Evolutionary conservation across 2,329 filamentous ascomycete genomes (phyloP).

Genomic region (Colletotrichum navitas): DNA sequence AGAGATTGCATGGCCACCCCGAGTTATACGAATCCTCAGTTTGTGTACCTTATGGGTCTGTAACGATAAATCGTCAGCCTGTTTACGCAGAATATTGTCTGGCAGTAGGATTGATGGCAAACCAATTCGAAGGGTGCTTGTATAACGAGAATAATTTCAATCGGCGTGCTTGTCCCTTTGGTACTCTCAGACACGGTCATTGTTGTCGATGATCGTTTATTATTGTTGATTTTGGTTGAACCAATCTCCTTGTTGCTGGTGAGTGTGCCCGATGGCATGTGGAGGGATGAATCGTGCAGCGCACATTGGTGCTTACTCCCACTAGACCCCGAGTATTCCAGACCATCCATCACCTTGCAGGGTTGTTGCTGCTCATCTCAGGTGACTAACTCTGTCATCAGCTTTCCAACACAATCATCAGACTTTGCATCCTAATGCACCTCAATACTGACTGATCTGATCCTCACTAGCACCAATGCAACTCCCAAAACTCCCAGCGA

Average conservation of each 20-base stretch:
- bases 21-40: no score
- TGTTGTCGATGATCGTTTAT: not conserved
- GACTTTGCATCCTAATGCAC: not conserved
- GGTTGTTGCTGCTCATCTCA: not conserved
- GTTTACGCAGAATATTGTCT: not conserved
- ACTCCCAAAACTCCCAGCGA: slow-evolving; percentile 46
- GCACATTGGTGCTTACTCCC: not conserved
- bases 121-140: not conserved
- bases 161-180: no score
- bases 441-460: not conserved
- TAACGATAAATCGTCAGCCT: not conserved
- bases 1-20: no score
- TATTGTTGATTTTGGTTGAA: not conserved
- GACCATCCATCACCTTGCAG: not conserved
- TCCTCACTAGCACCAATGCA: slow-evolving; percentile 11
- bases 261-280: not conserved
- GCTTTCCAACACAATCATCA: not conserved
- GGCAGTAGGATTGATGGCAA: not conserved
- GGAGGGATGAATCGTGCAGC: not conserved
- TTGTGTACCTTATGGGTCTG: no score
- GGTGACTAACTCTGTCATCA: not conserved
- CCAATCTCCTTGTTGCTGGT: no score
- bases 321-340: not conserved
- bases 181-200: no score
- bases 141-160: no score